Evolutionary conservation across 2,329 filamentous ascomycete species (phyloP).

Genomic region (Clathrospora elynae): DNA sequence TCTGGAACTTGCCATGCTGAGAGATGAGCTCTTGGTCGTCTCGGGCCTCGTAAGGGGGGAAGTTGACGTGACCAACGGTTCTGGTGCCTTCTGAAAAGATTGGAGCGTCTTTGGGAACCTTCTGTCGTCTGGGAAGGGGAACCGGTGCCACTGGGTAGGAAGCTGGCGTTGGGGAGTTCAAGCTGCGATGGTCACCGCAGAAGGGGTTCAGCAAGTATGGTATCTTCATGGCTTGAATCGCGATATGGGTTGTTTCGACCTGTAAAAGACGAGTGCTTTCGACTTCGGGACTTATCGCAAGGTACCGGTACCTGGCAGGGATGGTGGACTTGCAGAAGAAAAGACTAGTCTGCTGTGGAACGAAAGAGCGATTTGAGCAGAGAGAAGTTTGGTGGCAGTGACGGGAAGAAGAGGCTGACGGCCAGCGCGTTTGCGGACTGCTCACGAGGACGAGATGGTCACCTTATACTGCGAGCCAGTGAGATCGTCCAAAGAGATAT

Average conservation of each 20-base stretch:
- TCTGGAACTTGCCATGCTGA: constrained; percentile 66
- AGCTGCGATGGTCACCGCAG: constrained; percentile 22
- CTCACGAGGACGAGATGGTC: constrained; percentile 36
- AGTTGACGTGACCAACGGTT: constrained; percentile 71
- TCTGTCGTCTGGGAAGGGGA: constrained; percentile 51
- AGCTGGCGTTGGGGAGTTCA: constrained; percentile 20
- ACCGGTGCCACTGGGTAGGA: constrained; percentile 11
- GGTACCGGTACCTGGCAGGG: constrained; percentile 20
- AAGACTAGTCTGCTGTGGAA: constrained; percentile 34
- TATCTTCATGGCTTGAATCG: constrained; percentile 45
- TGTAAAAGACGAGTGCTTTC: constrained; percentile 10
- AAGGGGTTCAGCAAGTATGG: constrained; percentile 49
- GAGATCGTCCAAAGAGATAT: constrained; percentile 15
- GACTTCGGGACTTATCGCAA: constrained; percentile 19
- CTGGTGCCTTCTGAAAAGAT: constrained; percentile 64
- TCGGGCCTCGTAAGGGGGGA: constrained; percentile 70
- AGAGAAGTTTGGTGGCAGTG: constrained; percentile 26
- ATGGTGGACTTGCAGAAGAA: constrained; percentile 24
- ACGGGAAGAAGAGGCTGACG: constrained; percentile 25
- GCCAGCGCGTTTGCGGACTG: constrained; percentile 36
- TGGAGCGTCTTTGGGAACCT: constrained; percentile 68
- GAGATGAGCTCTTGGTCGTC: constrained; percentile 60
- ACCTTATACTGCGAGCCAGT: constrained; percentile 30
- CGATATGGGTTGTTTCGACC: constrained; percentile 1
- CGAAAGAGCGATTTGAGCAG: constrained; percentile 19